Evolutionary conservation across 2,329 filamentous ascomycete genomes (phyloP), one percentile per base, ranked within the genome.

Genomic region (Ilyonectria sp.): DNA sequence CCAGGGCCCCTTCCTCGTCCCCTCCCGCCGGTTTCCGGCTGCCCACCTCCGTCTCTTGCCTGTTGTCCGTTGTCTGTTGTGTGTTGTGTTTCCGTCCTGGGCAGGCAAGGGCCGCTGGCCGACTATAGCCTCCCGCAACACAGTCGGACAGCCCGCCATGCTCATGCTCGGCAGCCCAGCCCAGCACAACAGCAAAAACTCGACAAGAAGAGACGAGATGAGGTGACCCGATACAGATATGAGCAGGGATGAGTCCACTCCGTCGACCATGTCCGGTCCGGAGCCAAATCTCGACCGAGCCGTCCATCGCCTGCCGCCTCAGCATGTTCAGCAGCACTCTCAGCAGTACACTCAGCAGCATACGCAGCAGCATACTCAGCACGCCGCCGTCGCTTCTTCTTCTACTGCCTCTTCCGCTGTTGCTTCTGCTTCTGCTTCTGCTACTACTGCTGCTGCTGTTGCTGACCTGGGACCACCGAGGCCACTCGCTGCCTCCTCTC

Each of bases 401-500:
- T 40, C 56, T 55, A 3, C 46, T 40, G 17, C 35, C 44, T 23
- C 44, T 43, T 29, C 29, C 7, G 3, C 40, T 43, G 5, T 10
- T 46, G 3, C 33, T 43, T 2, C 31, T 60, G 9, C 33, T 43
- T 2, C 31, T 60, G 9, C 21, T 21, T 21, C 21, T 21, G 21
- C 21, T 21, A 21, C 23, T 44, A 6, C 35, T 23, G 6, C 47
- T 44, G 7, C 35, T 23, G 52, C 35, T 52, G 17, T 44, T 74
- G 84, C 84, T 74, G 85, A 86, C 69, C 86, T 87, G 72, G 84
- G 87, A 26, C 26, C 26, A 73, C 82, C 86, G 69, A 84, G 83
- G 75, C 81, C 88, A 60, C 82, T 84, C 63, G 80, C 81, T 63
- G 80, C 81, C 66, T 77, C 88, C 54, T 80, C 87, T 17, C 83